A percentile compares a stretch with the other conserved stretches of the same genome.
Conservation (phyloP, 805 yeast genomes). For the Candida easanensis region DNA sequence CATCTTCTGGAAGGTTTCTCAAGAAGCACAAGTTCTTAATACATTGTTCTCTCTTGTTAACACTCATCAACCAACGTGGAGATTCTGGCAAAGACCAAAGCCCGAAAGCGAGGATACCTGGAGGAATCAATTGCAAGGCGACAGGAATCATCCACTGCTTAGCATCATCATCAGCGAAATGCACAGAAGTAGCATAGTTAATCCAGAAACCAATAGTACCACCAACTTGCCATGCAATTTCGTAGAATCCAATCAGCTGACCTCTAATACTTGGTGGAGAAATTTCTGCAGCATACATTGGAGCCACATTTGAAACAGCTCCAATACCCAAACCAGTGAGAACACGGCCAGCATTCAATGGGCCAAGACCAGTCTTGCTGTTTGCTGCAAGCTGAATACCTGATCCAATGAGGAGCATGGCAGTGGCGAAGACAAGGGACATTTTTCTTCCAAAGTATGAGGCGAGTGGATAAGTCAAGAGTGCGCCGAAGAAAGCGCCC, state of each 20-base stretch:
- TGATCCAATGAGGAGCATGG: constrained; percentile 41
- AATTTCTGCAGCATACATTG: constrained; percentile 47
- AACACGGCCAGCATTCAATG: constrained; percentile 52
- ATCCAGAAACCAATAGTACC: constrained; percentile 22
- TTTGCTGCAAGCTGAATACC: constrained; percentile 36
- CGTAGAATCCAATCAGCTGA: constrained; percentile 43
- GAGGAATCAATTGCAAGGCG: constrained; percentile 45
- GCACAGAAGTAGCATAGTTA: constrained; percentile 18
- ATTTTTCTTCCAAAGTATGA: constrained; percentile 38
- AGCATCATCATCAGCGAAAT: constrained; percentile 29
- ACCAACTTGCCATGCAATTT: constrained; percentile 42
- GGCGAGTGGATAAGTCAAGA: constrained; percentile 41
- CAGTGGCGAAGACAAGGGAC: constrained; percentile 39
- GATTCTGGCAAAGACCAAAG: constrained; percentile 41
- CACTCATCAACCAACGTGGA: constrained; percentile 43
- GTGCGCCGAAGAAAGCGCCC: constrained; percentile 49
- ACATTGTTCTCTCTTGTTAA: constrained; percentile 33
- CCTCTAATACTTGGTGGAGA: constrained; percentile 47
- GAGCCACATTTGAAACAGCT: constrained; percentile 47
- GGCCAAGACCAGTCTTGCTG: constrained; percentile 35
- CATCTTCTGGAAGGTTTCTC: constrained; percentile 36
- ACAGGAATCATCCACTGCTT: constrained; percentile 47
- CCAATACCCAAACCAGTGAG: constrained; percentile 50
- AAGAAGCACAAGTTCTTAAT: constrained; percentile 34
- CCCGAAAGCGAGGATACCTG: constrained; percentile 39